These are phyloP conservation scores for Talaromyces sp. DNA, from an alignment of 2,329 filamentous ascomycete species.

Conservation along the genomic window DNA sequence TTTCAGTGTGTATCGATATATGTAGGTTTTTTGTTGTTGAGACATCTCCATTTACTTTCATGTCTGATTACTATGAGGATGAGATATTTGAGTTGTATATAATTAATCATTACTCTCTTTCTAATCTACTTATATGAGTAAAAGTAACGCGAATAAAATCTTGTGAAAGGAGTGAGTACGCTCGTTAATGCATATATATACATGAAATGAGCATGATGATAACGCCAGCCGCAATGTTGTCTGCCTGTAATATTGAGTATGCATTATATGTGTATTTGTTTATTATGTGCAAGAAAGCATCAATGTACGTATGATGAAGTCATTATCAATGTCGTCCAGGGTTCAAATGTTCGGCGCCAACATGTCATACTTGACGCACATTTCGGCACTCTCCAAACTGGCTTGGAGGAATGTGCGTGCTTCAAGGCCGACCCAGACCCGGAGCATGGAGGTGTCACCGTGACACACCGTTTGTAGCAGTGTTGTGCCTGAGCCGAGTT, in stretches of 20 bases:
- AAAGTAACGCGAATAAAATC: neutral
- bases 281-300: slow-evolving; percentile 10
- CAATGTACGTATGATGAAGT: neutral
- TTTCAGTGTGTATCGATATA: neutral
- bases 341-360: slow-evolving; percentile 77
- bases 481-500: slow-evolving; percentile 66
- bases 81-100: neutral
- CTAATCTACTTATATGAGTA: too few species aligned
- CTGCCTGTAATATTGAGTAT: neutral
- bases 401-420: slow-evolving; percentile 84
- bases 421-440: slow-evolving; percentile 88
- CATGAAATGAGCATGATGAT: neutral
- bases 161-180: neutral
- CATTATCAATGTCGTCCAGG: neutral
- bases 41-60: neutral
- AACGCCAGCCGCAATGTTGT: neutral
- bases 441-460: slow-evolving; percentile 79
- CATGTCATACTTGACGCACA: slow-evolving; percentile 86
- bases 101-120: neutral
- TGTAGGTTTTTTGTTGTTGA: neutral
- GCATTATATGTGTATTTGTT: slow-evolving; percentile 7
- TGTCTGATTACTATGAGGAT: neutral
- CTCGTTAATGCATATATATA: slow-evolving; percentile 6
- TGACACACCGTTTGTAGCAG: slow-evolving; percentile 61
- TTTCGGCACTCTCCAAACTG: slow-evolving; percentile 83